Evolutionary conservation across 106 monocot species (phyloP).

Genomic region (Narthecium ossifragum): DNA sequence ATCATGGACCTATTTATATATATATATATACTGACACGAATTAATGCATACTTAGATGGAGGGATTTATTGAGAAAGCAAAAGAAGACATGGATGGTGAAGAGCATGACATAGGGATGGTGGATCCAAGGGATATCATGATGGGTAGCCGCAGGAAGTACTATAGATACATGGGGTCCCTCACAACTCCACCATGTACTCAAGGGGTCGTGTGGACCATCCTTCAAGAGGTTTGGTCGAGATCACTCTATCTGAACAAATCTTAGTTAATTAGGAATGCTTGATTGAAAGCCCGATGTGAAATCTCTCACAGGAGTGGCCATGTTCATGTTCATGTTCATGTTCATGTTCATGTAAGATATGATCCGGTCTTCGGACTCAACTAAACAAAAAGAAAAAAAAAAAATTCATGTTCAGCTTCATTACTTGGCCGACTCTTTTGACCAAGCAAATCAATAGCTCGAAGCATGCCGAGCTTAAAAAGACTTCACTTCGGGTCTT

Average conservation of each 20-base stretch:
- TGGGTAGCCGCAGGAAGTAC: conserved; percentile 17
- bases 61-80: background rate
- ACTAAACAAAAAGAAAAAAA: background rate
- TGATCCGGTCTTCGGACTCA: no score
- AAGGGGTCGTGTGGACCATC: conserved; percentile 21
- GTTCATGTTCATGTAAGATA: no score
- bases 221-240: conserved; percentile 3
- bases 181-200: conserved; percentile 26
- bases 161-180: conserved; percentile 27
- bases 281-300: background rate
- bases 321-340: background rate
- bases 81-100: background rate
- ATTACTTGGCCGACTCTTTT: no score
- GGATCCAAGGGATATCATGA: conserved; percentile 17
- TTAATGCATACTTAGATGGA: conserved; percentile 8
- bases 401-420: no score
- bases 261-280: background rate
- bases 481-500: no score
- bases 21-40: background rate
- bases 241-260: background rate
- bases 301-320: no score
- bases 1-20: background rate
- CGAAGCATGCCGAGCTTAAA: no score
- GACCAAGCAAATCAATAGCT: no score
- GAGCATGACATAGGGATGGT: conserved; percentile 2